Base-by-base conservation (phyloP, 371 early-diverging fungal species). In the Syncephalis plumigaleata region DNA sequence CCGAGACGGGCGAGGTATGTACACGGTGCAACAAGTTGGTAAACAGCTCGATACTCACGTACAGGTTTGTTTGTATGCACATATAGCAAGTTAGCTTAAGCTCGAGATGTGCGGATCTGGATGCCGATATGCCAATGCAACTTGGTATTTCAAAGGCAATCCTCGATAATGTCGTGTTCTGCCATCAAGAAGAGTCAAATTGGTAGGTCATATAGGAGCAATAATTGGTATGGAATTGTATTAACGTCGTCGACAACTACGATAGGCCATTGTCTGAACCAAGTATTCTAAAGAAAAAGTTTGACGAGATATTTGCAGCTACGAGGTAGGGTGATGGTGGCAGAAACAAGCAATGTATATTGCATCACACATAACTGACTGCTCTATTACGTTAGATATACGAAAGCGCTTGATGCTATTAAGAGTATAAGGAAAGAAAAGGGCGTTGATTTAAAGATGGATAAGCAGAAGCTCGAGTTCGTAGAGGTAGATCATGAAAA, bases 161-260 rank as follows among this genome's bases (percentile, higher is more conserved):
- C 24, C 61, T 99, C 21, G 98, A 99, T 48, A 95, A 90, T 65
- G 98, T 99, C 31, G 87, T 99, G 15, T 99, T 99, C 55, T 97
- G 98, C 60, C 99, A 99, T 59, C 99, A 99, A 65, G 99, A 99
- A 59, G 99, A 99, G 9, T 86, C 90, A 39, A 86, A 79, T 53
- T 99, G 99, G 94, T 73, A 66, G 39, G 26, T 36, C 2, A 24
- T 7, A 39, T 46, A 7, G 7, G 20, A 31, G 23, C 25, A 9
- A 27, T 23, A 47, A 46, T 23, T 5, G 26, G n/a, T 44, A 27
- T 21, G 21, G 2, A 11, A 43, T 23, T 22, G 9, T 1, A 31
- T 4, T 13, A 8, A 20, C 42, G 22, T 24, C 18, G 31, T 20
- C n/a, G n/a, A n/a, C n/a, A n/a, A n/a, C n/a, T n/a, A 39, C 20